A percentile compares a stretch with the other conserved stretches of the same genome.
Evolutionary conservation across 1,139 yeast species (phyloP).

Genomic region (Sugiyamaella xylanicola): DNA sequence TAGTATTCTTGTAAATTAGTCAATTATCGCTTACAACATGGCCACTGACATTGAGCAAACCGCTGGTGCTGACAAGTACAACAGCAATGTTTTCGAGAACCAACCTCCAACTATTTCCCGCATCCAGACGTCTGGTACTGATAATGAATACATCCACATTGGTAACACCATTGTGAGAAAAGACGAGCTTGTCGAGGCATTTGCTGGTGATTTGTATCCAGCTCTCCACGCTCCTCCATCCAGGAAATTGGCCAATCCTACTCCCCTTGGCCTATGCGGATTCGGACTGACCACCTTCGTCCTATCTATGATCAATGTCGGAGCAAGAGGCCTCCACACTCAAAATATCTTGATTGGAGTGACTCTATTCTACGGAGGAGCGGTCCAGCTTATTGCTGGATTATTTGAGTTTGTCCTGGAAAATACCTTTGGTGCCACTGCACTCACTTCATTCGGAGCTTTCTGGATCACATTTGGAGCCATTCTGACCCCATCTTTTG

Average conservation of each 20-base stretch:
- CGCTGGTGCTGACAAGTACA: constrained; percentile 14
- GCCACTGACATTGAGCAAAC: constrained; percentile 22
- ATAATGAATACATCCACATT: constrained; percentile 62
- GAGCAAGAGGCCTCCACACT: constrained; percentile 56
- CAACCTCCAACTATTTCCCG: constrained; percentile 13
- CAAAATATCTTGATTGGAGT: constrained; percentile 67
- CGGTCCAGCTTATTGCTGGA: constrained; percentile 72
- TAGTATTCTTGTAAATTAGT: no score
- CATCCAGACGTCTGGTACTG: constrained; percentile 40
- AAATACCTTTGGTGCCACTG: constrained; percentile 88
- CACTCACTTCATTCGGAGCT: constrained; percentile 77
- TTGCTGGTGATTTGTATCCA: constrained; percentile 69
- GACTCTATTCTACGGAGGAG: constrained; percentile 83
- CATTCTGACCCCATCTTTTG: constrained; percentile 68
- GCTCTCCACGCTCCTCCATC: constrained; percentile 65
- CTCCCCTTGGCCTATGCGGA: constrained; percentile 83
- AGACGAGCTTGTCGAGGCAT: constrained; percentile 61
- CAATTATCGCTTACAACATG: background rate
- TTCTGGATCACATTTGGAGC: constrained; percentile 84
- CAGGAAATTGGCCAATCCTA: constrained; percentile 79
- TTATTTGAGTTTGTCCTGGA: constrained; percentile 70
- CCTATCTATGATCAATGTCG: constrained; percentile 61
- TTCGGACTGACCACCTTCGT: constrained; percentile 86
- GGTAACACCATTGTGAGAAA: constrained; percentile 73
- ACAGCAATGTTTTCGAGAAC: constrained; percentile 2